phyloP scores from a whole-genome alignment of 176 grass and related monocot genomes.

The Guadua angustifolia region DNA sequence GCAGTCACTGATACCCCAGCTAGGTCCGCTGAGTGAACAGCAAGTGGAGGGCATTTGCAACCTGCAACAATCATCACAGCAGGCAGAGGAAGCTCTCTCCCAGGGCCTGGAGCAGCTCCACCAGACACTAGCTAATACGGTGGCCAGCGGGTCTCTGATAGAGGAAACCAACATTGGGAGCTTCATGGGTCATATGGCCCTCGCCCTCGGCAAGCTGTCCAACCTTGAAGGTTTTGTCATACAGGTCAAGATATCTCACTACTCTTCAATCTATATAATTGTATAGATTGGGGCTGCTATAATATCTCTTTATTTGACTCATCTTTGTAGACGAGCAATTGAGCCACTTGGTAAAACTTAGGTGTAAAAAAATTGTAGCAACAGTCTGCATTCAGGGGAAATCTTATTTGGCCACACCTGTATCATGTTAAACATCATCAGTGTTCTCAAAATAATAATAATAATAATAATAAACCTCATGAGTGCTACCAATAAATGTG shows the following conservation, averaged over 20 bases:
- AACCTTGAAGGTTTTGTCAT: conserved; percentile 84
- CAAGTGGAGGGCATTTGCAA: conserved; percentile 70
- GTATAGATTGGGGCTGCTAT: neutral
- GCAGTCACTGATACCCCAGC: conserved; percentile 68
- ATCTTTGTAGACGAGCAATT: conserved; percentile 5
- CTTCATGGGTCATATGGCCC: conserved; percentile 79
- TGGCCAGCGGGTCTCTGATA: conserved; percentile 56
- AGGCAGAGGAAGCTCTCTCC: conserved; percentile 91
- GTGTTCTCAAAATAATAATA: neutral
- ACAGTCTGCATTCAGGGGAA: neutral
- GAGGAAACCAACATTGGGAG: conserved; percentile 52
- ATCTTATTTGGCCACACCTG: neutral
- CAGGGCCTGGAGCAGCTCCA: conserved; percentile 84
- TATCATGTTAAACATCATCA: neutral
- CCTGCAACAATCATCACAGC: conserved; percentile 80
- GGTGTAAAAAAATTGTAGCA: neutral
- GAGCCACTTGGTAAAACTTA: conserved; percentile 16
- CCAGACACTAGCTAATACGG: conserved; percentile 64
- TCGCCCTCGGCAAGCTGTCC: conserved; percentile 74
- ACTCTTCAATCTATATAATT: conserved; percentile 7
- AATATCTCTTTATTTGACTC: conserved; percentile 18
- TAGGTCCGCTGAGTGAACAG: conserved; percentile 85
- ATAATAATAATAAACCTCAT: conserved; percentile 6
- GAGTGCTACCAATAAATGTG: neutral
- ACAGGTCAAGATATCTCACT: conserved; percentile 57